Evolutionary conservation across 495 filamentous ascomycete species (phyloP), one percentile per base, ranked within the genome.

Genomic region (Xeromyces bisporus): DNA sequence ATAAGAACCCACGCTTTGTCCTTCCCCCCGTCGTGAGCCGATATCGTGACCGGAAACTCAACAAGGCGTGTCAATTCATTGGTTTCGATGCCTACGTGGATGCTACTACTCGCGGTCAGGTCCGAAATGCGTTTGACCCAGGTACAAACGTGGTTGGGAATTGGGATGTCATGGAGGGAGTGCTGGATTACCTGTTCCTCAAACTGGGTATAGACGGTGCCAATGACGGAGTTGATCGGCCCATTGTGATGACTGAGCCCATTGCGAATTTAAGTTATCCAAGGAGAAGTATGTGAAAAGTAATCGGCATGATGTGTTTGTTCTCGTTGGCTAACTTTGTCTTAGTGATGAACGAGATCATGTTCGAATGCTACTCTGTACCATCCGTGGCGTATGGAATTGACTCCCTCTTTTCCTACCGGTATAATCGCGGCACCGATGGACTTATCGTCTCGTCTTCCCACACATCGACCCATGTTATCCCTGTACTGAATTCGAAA

Each of bases 101-200:
- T 54, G 87, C 87, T 14, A 93, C 85, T 1, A 83, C 91, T 7
- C 66, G 82, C 12, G 83, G 86, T 6, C 87, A 96, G 47, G 73
- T 91, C 20, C 75, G 82, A 39, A 80, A 83, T 54, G 77, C 82
- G 0, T 97, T 96, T 43, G 91, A 97, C 44, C 71, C 79, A 3
- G 84, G 81, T 13, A 81, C 71, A 26, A 87, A 84, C 34, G 77
- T 97, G 17, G 75, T 96, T 26, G 82, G 79, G 45, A 97, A 94
- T 50, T 97, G 91, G 80, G 89, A 97, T 49, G 84, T 82, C 10
- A 79, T 93, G 72, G 89, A 97, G 49, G 81, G 81, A 20, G 62
- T 93, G 15, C 51, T 97, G 32, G 89, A 97, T 50, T 89, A 93
- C 44, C 60, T 84, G 16, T 96, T 97, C 51, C 57, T 92, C 28